Conservation (phyloP, 2,329 filamentous ascomycete species). For the Cladophialophora chaetospira region DNA sequence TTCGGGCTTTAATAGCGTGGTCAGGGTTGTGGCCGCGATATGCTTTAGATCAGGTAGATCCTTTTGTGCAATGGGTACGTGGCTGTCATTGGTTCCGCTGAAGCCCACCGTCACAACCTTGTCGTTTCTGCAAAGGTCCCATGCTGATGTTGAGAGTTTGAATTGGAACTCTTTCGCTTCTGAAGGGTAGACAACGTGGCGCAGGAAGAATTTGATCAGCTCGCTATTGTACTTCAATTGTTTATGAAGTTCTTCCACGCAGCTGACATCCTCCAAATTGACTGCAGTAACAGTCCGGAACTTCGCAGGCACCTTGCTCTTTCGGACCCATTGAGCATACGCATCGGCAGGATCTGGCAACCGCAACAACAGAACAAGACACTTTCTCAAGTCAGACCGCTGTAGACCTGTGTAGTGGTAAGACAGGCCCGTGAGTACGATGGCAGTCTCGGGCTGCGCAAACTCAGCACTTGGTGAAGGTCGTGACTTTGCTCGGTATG, state of each 20-base stretch:
- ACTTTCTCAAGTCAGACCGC: slow-evolving; percentile 52
- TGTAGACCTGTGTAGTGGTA: slow-evolving; percentile 61
- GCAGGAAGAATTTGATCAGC: slow-evolving; percentile 66
- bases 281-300: slow-evolving; percentile 54
- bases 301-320: slow-evolving; percentile 34
- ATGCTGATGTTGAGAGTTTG: slow-evolving; percentile 62
- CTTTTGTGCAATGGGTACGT: slow-evolving; percentile 59
- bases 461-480: slow-evolving; percentile 61
- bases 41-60: slow-evolving; percentile 59
- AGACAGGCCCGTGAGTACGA: slow-evolving; percentile 57
- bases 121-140: slow-evolving; percentile 61
- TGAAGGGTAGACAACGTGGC: slow-evolving; percentile 60
- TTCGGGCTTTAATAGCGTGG: slow-evolving; percentile 57
- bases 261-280: slow-evolving; percentile 62
- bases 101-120: slow-evolving; percentile 59
- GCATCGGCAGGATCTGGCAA: slow-evolving; percentile 57
- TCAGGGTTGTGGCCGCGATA: slow-evolving; percentile 68
- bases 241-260: slow-evolving; percentile 54
- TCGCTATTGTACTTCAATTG: slow-evolving; percentile 55
- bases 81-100: slow-evolving; percentile 67
- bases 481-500: slow-evolving; percentile 61
- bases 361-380: slow-evolving; percentile 51
- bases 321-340: slow-evolving; percentile 44
- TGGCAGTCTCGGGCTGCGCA: slow-evolving; percentile 62
- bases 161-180: slow-evolving; percentile 64